A percentile compares a stretch with the other conserved stretches of the same genome.
Conservation (phyloP, 345 rosid genomes). For the Corchorus capsularis region DNA sequence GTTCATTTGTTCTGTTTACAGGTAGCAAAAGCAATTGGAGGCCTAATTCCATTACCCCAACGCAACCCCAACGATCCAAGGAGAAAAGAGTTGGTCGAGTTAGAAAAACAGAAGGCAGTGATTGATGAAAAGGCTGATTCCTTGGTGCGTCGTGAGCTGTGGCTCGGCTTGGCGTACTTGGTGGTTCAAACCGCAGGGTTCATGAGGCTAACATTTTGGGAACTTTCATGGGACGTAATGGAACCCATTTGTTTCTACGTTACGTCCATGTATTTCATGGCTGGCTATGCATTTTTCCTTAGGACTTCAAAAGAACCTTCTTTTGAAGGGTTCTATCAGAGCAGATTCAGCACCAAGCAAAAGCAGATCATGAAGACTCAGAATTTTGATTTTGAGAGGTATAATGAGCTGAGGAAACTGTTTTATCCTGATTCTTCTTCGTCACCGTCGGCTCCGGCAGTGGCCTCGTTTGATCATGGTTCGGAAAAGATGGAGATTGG, state of each 20-base stretch:
- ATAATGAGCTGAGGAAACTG: conserved; percentile 51
- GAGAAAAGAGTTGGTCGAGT: conserved; percentile 56
- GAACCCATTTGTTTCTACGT: conserved; percentile 93
- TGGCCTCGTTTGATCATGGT: conserved; percentile 18
- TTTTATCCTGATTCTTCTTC: conserved; percentile 33
- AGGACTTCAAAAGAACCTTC: conserved; percentile 83
- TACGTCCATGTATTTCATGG: conserved; percentile 73
- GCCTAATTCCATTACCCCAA: conserved; percentile 61
- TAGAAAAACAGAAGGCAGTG: conserved; percentile 52
- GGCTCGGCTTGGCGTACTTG: conserved; percentile 70
- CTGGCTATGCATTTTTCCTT: conserved; percentile 80
- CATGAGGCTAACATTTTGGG: conserved; percentile 99
- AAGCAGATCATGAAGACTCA: conserved; percentile 49
- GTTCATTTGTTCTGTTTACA: conserved; percentile 38
- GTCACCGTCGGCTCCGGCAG: not conserved
- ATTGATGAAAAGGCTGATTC: conserved; percentile 61
- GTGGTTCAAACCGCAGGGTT: conserved; percentile 77
- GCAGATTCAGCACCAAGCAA: conserved; percentile 70
- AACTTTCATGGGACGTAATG: conserved; percentile 98
- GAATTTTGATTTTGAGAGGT: conserved; percentile 59
- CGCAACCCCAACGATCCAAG: conserved; percentile 54
- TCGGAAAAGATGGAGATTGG: conserved; percentile 13
- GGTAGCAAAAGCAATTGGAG: conserved; percentile 72
- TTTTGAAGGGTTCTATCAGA: conserved; percentile 79
- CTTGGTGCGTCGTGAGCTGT: conserved; percentile 67